These are phyloP conservation scores for Beauveria scarabaeidicola DNA, from an alignment of 2,329 filamentous ascomycete genomes.

Conservation along the genomic window DNA sequence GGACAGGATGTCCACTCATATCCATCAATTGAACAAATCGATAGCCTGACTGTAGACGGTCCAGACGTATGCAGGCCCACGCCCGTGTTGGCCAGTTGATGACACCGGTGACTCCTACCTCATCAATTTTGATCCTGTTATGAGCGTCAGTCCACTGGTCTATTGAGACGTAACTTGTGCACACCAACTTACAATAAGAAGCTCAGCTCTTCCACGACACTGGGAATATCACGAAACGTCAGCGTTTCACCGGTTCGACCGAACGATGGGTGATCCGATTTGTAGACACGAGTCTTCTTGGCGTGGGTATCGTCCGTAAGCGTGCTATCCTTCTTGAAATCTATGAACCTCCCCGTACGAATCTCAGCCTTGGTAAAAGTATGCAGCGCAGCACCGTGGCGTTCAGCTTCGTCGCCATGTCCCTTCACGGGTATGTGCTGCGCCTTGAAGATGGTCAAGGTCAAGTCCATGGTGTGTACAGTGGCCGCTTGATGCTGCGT, in stretches of 20 bases:
- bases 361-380: constrained; percentile 74
- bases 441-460: constrained; percentile 65
- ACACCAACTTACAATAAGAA: constrained; percentile 56
- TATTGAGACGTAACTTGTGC: neutral
- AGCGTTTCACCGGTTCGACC: constrained; percentile 42
- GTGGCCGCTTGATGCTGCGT: constrained; percentile 38
- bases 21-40: constrained; percentile 45
- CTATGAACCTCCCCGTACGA: constrained; percentile 59
- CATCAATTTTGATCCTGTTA: constrained; percentile 45
- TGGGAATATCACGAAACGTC: constrained; percentile 47
- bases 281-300: constrained; percentile 44
- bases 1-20: constrained; percentile 33
- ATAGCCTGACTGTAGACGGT: constrained; percentile 47
- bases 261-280: constrained; percentile 58
- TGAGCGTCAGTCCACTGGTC: neutral
- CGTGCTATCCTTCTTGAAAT: constrained; percentile 20
- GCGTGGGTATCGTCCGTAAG: constrained; percentile 49
- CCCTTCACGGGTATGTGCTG: constrained; percentile 50
- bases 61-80: constrained; percentile 53
- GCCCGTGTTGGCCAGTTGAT: constrained; percentile 33
- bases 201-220: constrained; percentile 60
- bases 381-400: constrained; percentile 37
- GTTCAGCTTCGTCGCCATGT: constrained; percentile 22
- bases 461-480: constrained; percentile 53
- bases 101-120: constrained; percentile 28